Base-by-base conservation (phyloP, 2,329 filamentous ascomycete species). In the Thyridium curvatum region DNA sequence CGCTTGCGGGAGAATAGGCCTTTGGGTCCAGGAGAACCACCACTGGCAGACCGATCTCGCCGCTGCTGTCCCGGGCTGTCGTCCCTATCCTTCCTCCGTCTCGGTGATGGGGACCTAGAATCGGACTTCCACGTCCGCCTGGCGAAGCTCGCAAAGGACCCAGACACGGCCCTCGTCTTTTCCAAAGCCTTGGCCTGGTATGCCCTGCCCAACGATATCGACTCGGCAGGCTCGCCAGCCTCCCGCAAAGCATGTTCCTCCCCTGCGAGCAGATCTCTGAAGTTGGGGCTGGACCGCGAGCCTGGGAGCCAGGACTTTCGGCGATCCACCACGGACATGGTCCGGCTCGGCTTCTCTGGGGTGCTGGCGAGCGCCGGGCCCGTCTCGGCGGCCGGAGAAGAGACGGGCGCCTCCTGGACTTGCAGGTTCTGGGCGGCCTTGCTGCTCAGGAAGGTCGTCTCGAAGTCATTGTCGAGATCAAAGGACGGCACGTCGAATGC, bases 401-500 rank as follows among this genome's bases (percentile, higher is more conserved):
- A 34, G 13, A 37, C 40, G 30, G 43, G 38, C 34, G 34, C 30
- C 7, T 39, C 50, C 52, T 43, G 56, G 45, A 34, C 14, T 12
- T 34, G 21, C 21, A 26, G 21, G 21, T 26, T 26, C 10, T 10
- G 21, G 9, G 51, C 18, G 12, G 35, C 34, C 34, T 54, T 55
- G 48, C 46, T 50, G 42, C 60, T 55, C 46, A 69, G 51, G 18
- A 74, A 54, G 14, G 62, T 65, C 4, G 66, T 65, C 47, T 73
- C 66, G 51, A 77, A 61, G 32, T 70, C 60, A 46, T 66, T 59
- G 46, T 65, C 65, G 48, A 71, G 62, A 45, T 75, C 68, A 54
- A 79, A 71, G 1, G 69, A 68, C 30, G 72, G 68, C 28, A 79
- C 57, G 41, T 74, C 71, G 53, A 76, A 74, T 41, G 59, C 53